phyloP scores from a whole-genome alignment of 225 moss, liverwort and hornwort genomes.

The Sphagnum contortum region DNA sequence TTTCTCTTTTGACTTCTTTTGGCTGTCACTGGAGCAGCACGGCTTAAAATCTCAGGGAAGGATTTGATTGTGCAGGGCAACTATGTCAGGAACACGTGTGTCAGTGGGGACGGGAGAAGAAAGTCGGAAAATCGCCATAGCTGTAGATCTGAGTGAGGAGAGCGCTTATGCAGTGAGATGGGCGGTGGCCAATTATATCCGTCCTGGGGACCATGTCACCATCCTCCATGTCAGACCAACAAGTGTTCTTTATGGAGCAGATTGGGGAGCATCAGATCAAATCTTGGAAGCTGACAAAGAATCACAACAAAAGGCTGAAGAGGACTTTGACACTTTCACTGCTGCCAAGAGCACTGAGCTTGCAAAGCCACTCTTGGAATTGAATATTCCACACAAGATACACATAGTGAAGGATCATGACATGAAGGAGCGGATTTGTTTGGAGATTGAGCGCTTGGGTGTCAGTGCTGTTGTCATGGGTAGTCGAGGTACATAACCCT shows the following conservation, averaged over 20 bases:
- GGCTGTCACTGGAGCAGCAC: no score
- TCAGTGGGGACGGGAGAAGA: conserved; percentile 14
- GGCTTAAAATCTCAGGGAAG: no score
- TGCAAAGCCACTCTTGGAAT: conserved; percentile 45
- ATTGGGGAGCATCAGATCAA: conserved; percentile 63
- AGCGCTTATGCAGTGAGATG: conserved; percentile 55
- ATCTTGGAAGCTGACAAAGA: conserved; percentile 49
- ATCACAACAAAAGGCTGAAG: conserved; percentile 59
- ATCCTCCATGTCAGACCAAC: conserved; percentile 59
- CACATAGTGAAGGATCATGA: conserved; percentile 66
- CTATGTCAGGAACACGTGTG: conserved; percentile 26
- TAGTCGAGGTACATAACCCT: conserved; percentile 32
- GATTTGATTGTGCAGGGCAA: no score
- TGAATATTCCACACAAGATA: conserved; percentile 48
- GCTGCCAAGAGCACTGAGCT: conserved; percentile 46
- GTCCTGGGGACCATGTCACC: conserved; percentile 42
- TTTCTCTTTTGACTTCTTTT: no score
- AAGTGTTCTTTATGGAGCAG: conserved; percentile 55
- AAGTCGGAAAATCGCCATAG: conserved; percentile 58
- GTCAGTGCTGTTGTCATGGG: conserved; percentile 61
- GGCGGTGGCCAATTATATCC: conserved; percentile 59
- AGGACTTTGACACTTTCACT: conserved; percentile 48
- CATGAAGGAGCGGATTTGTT: conserved; percentile 59
- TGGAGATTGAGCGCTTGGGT: conserved; percentile 58
- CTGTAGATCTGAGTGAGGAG: conserved; percentile 59